phyloP scores from a whole-genome alignment of 148 eudicot species.

The Linanthus parryae region DNA sequence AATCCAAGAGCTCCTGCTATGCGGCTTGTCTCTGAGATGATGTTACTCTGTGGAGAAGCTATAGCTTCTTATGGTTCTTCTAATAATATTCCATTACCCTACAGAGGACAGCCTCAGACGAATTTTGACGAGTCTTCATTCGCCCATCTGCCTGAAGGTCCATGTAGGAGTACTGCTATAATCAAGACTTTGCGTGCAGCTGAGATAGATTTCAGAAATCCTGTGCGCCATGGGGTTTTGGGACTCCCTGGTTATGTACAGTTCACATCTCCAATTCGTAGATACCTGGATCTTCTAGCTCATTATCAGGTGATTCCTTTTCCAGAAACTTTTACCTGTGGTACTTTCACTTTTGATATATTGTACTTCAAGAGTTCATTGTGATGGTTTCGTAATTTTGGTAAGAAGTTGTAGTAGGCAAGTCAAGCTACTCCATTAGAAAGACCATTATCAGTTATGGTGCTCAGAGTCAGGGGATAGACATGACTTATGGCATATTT shows the following conservation, averaged over 20 bases:
- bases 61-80: conserved; percentile 75
- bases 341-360: too few species aligned
- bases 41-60: conserved; percentile 97
- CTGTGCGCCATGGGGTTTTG: conserved; percentile 79
- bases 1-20: conserved; percentile 85
- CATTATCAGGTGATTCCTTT: conserved; percentile 96
- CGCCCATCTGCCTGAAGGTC: conserved; percentile 98
- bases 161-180: conserved; percentile 70
- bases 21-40: conserved; percentile 98
- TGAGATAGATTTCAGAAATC: conserved; percentile 88
- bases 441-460: too few species aligned
- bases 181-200: conserved; percentile 86
- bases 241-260: conserved; percentile 99
- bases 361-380: too few species aligned
- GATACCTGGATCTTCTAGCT: conserved; percentile 99
- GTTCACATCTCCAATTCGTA: conserved; percentile 95
- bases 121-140: conserved; percentile 72
- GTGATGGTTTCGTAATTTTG: too few species aligned
- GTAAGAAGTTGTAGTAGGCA: too few species aligned
- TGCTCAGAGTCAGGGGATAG: too few species aligned
- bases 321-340: too few species aligned
- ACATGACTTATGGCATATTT: too few species aligned
- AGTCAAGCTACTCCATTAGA: too few species aligned
- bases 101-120: conserved; percentile 87
- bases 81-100: conserved; percentile 75